Evolutionary conservation across 2,329 filamentous ascomycete genomes (phyloP).

Genomic region (Alternaria sp.): DNA sequence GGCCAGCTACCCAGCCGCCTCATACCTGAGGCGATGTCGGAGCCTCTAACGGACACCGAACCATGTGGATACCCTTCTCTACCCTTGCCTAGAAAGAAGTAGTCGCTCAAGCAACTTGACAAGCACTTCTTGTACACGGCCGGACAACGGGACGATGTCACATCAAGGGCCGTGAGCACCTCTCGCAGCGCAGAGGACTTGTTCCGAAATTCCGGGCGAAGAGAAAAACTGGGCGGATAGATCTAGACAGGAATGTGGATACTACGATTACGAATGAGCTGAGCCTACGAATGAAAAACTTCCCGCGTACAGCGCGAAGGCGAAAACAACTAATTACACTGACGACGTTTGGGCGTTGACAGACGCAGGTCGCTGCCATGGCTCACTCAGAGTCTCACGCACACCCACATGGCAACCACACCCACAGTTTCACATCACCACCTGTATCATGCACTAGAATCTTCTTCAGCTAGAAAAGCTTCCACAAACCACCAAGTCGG

Average conservation of each 20-base stretch:
- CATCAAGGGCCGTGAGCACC: background rate
- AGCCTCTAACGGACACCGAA: background rate
- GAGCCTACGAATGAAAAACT: background rate
- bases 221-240: background rate
- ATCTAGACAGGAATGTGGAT: background rate
- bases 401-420: background rate
- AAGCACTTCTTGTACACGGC: background rate
- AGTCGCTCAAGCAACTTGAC: background rate
- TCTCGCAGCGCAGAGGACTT: background rate
- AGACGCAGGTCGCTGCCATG: background rate
- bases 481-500: constrained; percentile 8
- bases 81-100: background rate
- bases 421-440: background rate
- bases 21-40: background rate
- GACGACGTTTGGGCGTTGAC: background rate
- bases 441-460: constrained; percentile 1
- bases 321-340: background rate
- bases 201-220: background rate
- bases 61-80: background rate
- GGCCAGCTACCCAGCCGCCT: background rate
- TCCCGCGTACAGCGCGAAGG: background rate
- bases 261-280: background rate
- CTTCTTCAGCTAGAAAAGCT: constrained; percentile 18
- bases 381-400: background rate
- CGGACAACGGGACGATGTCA: background rate